Conservation (phyloP, 352 stramenopile genomes). For the Phytophthora pseudosyringae region DNA sequence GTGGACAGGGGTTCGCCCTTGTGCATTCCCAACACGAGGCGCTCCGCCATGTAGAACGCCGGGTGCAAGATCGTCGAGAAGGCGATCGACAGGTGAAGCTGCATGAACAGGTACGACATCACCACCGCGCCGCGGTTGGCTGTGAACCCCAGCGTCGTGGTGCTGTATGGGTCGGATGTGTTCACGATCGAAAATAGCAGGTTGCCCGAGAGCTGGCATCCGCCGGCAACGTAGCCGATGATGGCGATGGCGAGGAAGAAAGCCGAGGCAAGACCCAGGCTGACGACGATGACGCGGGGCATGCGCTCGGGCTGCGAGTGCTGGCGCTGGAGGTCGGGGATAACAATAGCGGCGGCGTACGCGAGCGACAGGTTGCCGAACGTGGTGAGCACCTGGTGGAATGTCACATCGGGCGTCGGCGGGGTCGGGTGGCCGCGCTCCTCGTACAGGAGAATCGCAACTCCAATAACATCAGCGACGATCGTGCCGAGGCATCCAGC, state of each 20-base stretch:
- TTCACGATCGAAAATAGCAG: conserved; percentile 56
- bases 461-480: conserved; percentile 46
- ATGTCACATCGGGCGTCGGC: conserved; percentile 40
- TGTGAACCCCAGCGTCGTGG: conserved; percentile 45
- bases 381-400: conserved; percentile 48
- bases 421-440: conserved; percentile 43
- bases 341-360: no score
- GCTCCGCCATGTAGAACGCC: no score
- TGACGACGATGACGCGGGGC: conserved; percentile 55
- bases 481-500: conserved; percentile 53
- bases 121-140: conserved; percentile 42
- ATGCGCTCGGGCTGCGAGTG: conserved; percentile 53
- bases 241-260: conserved; percentile 52
- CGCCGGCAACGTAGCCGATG: conserved; percentile 39
- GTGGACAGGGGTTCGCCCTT: conserved; percentile 13
- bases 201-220: conserved; percentile 60
- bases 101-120: conserved; percentile 58
- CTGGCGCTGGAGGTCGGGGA: no score
- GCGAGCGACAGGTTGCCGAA: no score
- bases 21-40: conserved; percentile 52
- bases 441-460: conserved; percentile 44
- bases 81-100: conserved; percentile 57
- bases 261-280: conserved; percentile 41
- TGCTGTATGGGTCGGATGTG: conserved; percentile 17
- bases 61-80: conserved; percentile 57